Evolutionary conservation across 2,329 filamentous ascomycete species (phyloP).

Genomic region (Nemania diffusa): DNA sequence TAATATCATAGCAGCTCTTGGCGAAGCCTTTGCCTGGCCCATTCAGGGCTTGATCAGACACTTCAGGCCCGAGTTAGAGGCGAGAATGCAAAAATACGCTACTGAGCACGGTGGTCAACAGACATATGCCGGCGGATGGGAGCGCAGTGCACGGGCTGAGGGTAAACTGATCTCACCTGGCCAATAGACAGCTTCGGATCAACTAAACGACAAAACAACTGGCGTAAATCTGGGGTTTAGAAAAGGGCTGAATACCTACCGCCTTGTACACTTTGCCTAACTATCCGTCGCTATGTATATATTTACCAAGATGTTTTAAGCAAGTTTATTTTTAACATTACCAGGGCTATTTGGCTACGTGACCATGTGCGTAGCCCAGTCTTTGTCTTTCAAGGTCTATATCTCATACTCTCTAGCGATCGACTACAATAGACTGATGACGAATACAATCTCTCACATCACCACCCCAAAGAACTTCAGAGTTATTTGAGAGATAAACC

Average conservation of each 20-base stretch:
- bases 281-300: conserved; percentile 40
- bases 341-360: neutral
- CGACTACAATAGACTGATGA: no score
- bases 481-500: no score
- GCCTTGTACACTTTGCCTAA: conserved; percentile 35
- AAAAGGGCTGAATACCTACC: conserved; percentile 25
- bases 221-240: conserved; percentile 32
- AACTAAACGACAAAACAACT: conserved; percentile 30
- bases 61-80: conserved; percentile 96
- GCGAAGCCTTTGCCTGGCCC: conserved; percentile 98
- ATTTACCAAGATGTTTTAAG: conserved; percentile 28
- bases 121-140: conserved; percentile 88
- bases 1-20: conserved; percentile 69
- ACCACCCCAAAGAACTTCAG: no score
- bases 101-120: conserved; percentile 75
- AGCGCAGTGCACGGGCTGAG: conserved; percentile 76
- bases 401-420: no score
- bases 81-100: conserved; percentile 84
- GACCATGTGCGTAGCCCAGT: neutral
- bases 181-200: conserved; percentile 68
- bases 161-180: conserved; percentile 89
- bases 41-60: conserved; percentile 98
- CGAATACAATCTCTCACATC: no score
- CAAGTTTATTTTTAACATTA: conserved; percentile 16
- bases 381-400: neutral